These are phyloP conservation scores for Euphorbia peplus DNA, from an alignment of 345 rosid genomes.

Conservation along the genomic window DNA sequence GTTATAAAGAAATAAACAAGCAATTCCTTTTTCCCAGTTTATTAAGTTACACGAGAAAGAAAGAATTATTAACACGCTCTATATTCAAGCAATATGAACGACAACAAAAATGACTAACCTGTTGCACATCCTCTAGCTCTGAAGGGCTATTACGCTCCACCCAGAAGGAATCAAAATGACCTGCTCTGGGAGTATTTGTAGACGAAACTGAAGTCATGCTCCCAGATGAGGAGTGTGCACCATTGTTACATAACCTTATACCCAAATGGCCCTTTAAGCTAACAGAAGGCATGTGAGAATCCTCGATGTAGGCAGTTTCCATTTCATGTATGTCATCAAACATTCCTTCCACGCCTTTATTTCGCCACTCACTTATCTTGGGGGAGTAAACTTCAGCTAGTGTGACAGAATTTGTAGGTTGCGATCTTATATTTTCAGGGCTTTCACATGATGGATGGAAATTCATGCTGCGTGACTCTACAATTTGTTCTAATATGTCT, in stretches of 20 bases:
- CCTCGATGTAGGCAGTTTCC: slow-evolving; percentile 79
- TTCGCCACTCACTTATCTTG: slow-evolving; percentile 69
- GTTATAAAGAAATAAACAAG: not conserved
- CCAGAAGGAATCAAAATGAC: slow-evolving; percentile 82
- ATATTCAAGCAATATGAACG: not conserved
- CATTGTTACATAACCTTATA: slow-evolving; percentile 51
- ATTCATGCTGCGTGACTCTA: slow-evolving; percentile 54
- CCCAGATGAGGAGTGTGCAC: slow-evolving; percentile 68
- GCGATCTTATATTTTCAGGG: slow-evolving; percentile 49
- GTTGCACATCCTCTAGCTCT: slow-evolving; percentile 71
- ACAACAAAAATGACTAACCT: slow-evolving; percentile 46
- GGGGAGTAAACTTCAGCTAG: slow-evolving; percentile 64
- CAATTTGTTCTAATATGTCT: slow-evolving; percentile 72
- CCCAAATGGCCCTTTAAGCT: slow-evolving; percentile 53
- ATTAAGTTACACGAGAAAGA: not conserved
- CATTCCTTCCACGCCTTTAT: slow-evolving; percentile 81
- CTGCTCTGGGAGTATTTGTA: slow-evolving; percentile 68
- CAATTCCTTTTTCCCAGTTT: not conserved
- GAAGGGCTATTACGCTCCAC: slow-evolving; percentile 59
- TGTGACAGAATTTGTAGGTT: slow-evolving; percentile 34
- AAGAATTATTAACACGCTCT: not conserved
- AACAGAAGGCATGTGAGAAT: slow-evolving; percentile 41
- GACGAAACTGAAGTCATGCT: slow-evolving; percentile 82
- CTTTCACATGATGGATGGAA: slow-evolving; percentile 45
- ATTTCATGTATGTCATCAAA: slow-evolving; percentile 89